Base-by-base conservation (phyloP, 345 rosid species). In the Murraya paniculata region DNA sequence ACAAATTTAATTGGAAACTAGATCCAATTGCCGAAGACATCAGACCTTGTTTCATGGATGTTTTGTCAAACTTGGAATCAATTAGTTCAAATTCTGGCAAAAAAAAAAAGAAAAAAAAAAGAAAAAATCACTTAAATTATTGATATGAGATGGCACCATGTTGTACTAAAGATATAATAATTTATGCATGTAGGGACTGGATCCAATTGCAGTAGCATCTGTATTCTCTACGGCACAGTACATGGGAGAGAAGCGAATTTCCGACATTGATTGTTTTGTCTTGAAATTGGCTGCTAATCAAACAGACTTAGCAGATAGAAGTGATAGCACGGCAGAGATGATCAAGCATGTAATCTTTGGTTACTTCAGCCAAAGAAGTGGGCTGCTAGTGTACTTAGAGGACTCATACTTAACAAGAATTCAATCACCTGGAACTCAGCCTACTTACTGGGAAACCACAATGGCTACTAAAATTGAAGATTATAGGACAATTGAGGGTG, bases 371-470 rank as follows among this genome's bases (percentile, higher is more conserved):
- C 99, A 96, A 67, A 88, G 90, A 82, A 96, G 86, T 28, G 99
- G 99, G 2, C 87, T 96, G 53, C 86, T 96, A 38, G 92, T 88
- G 58, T 83, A 79, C 72, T 79, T 90, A 27, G 97, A 92, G 77
- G 94, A 92, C 81, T 89, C 94, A 0, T 92, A 82, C 81, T 72
- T 92, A 33, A 92, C 92, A 10, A 86, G 97, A 87, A 96, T 96
- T 73, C 99, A 96, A 21, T 79, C 90, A 2, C 99, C 97, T 0
- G 99, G 99, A 38, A 80, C 89, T 24, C 64, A 82, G 36, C 93
- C 99, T 6, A 88, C 90, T 9, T 96, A 96, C 41, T 96, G 99
- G 99, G 99, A 96, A 81, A 96, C 99, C 25, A 85, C 97, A 16
- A 96, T 94, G 87, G 83, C 90, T 2, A 89, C 98, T 0, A 84